Evolutionary conservation across 306 rosid species (phyloP).

Genomic region (Prunus salicina): DNA sequence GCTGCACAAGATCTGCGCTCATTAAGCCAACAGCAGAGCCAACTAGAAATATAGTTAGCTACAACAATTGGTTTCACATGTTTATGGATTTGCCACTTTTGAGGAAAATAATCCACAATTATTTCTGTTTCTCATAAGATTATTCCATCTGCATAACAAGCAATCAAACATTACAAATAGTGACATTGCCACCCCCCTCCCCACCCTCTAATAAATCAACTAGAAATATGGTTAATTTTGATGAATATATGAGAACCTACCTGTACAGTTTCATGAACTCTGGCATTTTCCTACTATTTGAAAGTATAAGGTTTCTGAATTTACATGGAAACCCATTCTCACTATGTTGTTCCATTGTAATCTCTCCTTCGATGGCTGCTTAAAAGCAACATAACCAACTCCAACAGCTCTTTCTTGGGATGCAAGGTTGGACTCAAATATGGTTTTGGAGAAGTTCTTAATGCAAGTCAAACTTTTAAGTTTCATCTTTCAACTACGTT

Average conservation of each 20-base stretch:
- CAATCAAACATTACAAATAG: too few relatives aligned
- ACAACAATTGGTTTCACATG: neutral
- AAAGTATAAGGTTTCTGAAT: neutral
- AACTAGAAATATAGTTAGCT: neutral
- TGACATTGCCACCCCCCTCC: too few relatives aligned
- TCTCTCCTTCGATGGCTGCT: neutral
- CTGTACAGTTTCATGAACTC: neutral
- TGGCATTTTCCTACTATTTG: neutral
- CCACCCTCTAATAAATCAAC: too few relatives aligned
- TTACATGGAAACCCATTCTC: neutral
- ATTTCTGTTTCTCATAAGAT: neutral
- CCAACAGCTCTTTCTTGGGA: neutral
- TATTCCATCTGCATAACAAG: neutral
- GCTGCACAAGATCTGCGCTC: slow-evolving; percentile 2
- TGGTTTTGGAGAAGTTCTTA: neutral
- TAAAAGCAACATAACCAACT: neutral
- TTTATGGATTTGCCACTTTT: neutral
- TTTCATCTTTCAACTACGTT: neutral
- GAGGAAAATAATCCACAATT: neutral
- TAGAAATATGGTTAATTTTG: neutral
- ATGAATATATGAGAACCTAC: neutral
- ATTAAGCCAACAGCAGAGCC: slow-evolving; percentile 1
- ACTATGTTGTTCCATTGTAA: neutral
- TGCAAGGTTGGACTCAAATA: neutral
- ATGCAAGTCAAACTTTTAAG: neutral